Base-by-base conservation (phyloP, 2,329 filamentous ascomycete species). In the Penicillium sp. region DNA sequence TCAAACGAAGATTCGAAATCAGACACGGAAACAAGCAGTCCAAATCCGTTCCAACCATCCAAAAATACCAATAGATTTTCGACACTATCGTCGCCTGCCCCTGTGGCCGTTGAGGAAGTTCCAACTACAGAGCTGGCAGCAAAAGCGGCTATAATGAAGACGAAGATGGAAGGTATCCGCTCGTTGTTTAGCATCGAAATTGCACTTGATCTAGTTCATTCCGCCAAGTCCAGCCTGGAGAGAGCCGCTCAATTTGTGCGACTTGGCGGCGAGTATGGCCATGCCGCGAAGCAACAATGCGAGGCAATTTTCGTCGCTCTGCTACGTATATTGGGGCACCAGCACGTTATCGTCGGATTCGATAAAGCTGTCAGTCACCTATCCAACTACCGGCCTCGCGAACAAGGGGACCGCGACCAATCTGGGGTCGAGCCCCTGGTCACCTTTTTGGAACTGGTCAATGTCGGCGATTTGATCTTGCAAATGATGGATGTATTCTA, bases 401-500 rank as follows among this genome's bases (percentile, higher is more conserved):
- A 94, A 45, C 69, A 71, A 54, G 63, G 63, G 0, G 87, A 85
- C 74, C 61, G 82, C 57, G 80, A 80, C 61, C 77, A 83, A 56
- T 75, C 80, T 10, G 87, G 87, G 1, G 90, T 96, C 7, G 88
- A 89, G 48, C 93, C 93, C 2, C 78, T 98, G 4, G 89, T 96
- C 40, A 96, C 88, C 0, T 98, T 98, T 62, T 82, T 98, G 53
- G 93, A 98, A 71, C 80, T 98, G 26, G 93, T 98, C 67, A 98
- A 98, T 64, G 91, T 98, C 1, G 93, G 93, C 51, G 93, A 98
- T 67, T 77, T 98, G 51, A 98, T 98, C 60, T 88, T 94, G 52
- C 93, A 98, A 68, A 98, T 98, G 93, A 82, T 98, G 51, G 93
- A 98, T 65, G 89, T 98, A 31, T 98, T 98, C 66, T 98, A 95